A percentile compares a stretch with the other conserved stretches of the same genome.
Evolutionary conservation across 257 asterid species (phyloP).

Genomic region (Salvia miltiorrhiza): DNA sequence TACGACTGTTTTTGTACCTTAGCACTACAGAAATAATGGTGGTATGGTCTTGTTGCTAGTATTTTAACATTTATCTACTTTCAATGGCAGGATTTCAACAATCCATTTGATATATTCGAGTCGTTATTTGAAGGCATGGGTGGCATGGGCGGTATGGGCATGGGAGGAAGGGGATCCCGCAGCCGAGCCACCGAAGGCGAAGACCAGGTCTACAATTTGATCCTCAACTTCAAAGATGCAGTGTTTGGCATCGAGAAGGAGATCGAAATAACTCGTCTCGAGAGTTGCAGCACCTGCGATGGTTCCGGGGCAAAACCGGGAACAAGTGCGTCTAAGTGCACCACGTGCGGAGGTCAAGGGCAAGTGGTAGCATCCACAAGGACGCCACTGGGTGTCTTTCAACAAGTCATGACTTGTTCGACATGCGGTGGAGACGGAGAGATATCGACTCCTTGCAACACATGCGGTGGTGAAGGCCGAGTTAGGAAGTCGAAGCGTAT

Average conservation of each 20-base stretch:
- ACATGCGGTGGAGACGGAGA: slow-evolving; percentile 81
- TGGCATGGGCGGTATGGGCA: slow-evolving; percentile 76
- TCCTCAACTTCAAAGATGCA: slow-evolving; percentile 86
- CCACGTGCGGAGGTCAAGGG: slow-evolving; percentile 94
- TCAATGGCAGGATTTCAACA: slow-evolving; percentile 72
- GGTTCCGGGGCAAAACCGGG: slow-evolving; percentile 98
- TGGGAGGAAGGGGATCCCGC: slow-evolving; percentile 76
- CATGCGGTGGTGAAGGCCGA: slow-evolving; percentile 79
- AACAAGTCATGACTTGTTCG: slow-evolving; percentile 89
- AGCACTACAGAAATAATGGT: no score
- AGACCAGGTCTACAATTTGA: slow-evolving; percentile 75
- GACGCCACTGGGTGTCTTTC: slow-evolving; percentile 96
- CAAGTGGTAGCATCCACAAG: slow-evolving; percentile 83
- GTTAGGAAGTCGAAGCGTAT: slow-evolving; percentile 82
- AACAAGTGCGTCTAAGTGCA: slow-evolving; percentile 62
- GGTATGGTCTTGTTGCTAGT: no score
- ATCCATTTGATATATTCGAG: slow-evolving; percentile 86
- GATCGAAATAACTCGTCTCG: slow-evolving; percentile 84
- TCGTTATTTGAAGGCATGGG: slow-evolving; percentile 88
- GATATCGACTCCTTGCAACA: slow-evolving; percentile 68
- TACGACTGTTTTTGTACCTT: no score
- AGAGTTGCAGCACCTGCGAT: slow-evolving; percentile 77
- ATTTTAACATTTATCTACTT: slow-evolving; percentile 20
- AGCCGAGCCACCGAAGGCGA: slow-evolving; percentile 89
- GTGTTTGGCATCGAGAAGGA: slow-evolving; percentile 91